These are phyloP conservation scores for Metschnikowia proteae DNA, from an alignment of 805 yeast genomes.

Conservation along the genomic window DNA sequence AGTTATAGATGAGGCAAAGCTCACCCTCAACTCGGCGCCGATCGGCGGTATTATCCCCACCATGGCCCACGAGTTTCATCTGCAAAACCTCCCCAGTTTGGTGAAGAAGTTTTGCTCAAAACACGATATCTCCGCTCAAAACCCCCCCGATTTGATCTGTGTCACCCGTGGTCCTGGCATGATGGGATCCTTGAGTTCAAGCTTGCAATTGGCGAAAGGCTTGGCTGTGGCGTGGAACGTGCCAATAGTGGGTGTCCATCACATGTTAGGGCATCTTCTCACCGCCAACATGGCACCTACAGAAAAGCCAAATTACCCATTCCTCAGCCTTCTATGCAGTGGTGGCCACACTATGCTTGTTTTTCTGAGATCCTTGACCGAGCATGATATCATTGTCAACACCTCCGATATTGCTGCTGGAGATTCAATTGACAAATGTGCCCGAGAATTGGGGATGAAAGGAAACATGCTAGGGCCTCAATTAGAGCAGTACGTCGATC, in stretches of 20 bases:
- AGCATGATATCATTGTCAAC: constrained; percentile 71
- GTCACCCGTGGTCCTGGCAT: constrained; percentile 97
- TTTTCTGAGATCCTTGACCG: constrained; percentile 50
- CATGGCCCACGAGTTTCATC: constrained; percentile 78
- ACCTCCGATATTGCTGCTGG: constrained; percentile 90
- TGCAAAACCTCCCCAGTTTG: constrained; percentile 49
- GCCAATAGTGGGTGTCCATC: constrained; percentile 89
- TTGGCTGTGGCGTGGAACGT: constrained; percentile 69
- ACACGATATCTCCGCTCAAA: constrained; percentile 25
- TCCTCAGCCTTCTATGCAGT: constrained; percentile 71
- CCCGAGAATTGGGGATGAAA: constrained; percentile 71
- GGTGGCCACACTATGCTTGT: constrained; percentile 97
- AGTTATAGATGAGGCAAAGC: constrained; percentile 55
- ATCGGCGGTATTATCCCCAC: constrained; percentile 89
- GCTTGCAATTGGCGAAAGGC: constrained; percentile 83
- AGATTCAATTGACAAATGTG: constrained; percentile 90
- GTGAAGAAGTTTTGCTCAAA: constrained; percentile 43
- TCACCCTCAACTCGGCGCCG: constrained; percentile 59
- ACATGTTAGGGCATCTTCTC: constrained; percentile 90
- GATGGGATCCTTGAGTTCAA: constrained; percentile 82
- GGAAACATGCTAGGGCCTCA: constrained; percentile 89
- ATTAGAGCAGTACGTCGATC: constrained; percentile 54
- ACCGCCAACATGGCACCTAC: constrained; percentile 31
- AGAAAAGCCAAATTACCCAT: constrained; percentile 46
- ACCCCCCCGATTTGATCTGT: constrained; percentile 69